Percentiles rank a stretch among this genome's conserved stretches.
Evolutionary conservation across 805 yeast species (phyloP).

Genomic region (Nakazawaea ishiwadae): DNA sequence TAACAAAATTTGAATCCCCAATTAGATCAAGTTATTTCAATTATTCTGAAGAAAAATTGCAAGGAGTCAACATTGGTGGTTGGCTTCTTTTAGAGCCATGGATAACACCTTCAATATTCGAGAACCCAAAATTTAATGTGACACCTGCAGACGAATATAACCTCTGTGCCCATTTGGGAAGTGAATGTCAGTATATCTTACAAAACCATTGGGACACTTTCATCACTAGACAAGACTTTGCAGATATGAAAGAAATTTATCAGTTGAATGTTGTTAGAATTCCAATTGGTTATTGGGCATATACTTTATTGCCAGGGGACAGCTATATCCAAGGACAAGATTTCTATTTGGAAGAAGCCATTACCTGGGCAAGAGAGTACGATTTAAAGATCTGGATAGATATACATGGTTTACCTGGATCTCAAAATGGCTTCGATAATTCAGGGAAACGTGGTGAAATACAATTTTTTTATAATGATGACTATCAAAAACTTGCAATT

Average conservation of each 20-base stretch:
- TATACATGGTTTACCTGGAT: slow-evolving; percentile 78
- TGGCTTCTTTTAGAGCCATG: slow-evolving; percentile 72
- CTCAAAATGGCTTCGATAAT: slow-evolving; percentile 84
- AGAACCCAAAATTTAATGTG: slow-evolving; percentile 31
- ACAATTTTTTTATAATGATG: slow-evolving; percentile 46
- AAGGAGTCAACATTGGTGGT: slow-evolving; percentile 64
- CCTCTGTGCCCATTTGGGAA: slow-evolving; percentile 44
- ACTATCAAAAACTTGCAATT: slow-evolving; percentile 43
- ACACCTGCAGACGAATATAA: slow-evolving; percentile 60
- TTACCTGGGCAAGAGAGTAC: slow-evolving; percentile 63
- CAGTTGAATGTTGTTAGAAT: slow-evolving; percentile 68
- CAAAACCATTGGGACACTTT: slow-evolving; percentile 52
- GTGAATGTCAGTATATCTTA: slow-evolving; percentile 31
- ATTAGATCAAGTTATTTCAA: too few relatives aligned
- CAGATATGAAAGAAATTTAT: slow-evolving; percentile 35
- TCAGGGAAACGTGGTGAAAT: slow-evolving; percentile 56
- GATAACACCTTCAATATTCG: slow-evolving; percentile 60
- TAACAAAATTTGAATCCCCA: too few relatives aligned
- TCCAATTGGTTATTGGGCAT: slow-evolving; percentile 84
- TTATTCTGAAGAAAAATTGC: neutral
- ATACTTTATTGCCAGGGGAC: slow-evolving; percentile 42
- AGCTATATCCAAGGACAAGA: slow-evolving; percentile 67
- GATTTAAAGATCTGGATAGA: slow-evolving; percentile 69
- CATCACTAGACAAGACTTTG: slow-evolving; percentile 55
- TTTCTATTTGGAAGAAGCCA: slow-evolving; percentile 55